These are phyloP conservation scores for Tylopilus sp. DNA, from an alignment of 1,284 basidiomycete species.

Conservation along the genomic window DNA sequence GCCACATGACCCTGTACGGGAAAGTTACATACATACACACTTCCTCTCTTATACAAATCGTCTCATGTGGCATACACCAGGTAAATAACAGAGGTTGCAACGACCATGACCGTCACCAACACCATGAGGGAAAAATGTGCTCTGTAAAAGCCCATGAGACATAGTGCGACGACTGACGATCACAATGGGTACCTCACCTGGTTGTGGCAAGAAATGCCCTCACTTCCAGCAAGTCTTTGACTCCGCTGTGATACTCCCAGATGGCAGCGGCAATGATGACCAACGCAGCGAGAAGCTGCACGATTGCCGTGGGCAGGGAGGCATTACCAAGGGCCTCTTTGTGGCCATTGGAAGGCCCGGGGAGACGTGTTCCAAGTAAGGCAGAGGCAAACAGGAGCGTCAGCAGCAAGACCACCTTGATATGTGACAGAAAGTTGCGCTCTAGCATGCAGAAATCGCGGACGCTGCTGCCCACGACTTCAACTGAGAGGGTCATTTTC, in stretches of 20 bases:
- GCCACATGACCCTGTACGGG: slow-evolving; percentile 41
- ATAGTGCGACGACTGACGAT: slow-evolving; percentile 19
- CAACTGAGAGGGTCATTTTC: slow-evolving; percentile 33
- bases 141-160: slow-evolving; percentile 43
- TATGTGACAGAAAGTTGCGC: slow-evolving; percentile 70
- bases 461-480: slow-evolving; percentile 56
- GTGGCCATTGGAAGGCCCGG: slow-evolving; percentile 42
- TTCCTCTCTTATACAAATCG: too few species aligned
- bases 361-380: slow-evolving; percentile 64
- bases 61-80: slow-evolving; percentile 40
- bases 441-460: slow-evolving; percentile 79
- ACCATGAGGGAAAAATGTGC: slow-evolving; percentile 60
- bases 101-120: slow-evolving; percentile 55
- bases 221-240: slow-evolving; percentile 59
- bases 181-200: slow-evolving; percentile 56
- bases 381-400: slow-evolving; percentile 67
- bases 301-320: slow-evolving; percentile 42
- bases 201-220: slow-evolving; percentile 64
- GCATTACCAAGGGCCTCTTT: slow-evolving; percentile 26
- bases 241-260: slow-evolving; percentile 69
- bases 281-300: slow-evolving; percentile 59
- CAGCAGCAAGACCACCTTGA: slow-evolving; percentile 69
- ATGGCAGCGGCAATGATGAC: slow-evolving; percentile 61
- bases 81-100: slow-evolving; percentile 59
- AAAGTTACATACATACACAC: too few species aligned